Base-by-base conservation (phyloP, 495 filamentous ascomycete genomes). In the Friedmanniomyces endolithicus region DNA sequence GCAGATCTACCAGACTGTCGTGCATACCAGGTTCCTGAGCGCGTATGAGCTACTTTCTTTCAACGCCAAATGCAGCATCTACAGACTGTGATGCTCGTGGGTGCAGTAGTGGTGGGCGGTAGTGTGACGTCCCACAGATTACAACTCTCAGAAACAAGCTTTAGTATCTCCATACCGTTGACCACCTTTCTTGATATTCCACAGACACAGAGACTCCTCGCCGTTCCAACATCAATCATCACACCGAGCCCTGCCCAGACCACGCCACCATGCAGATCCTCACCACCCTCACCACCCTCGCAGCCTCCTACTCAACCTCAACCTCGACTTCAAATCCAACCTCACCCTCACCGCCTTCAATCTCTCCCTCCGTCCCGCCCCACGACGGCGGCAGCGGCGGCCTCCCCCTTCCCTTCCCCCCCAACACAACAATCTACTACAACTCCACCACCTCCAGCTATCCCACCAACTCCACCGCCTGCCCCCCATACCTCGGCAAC, bases 401-500 rank as follows among this genome's bases (percentile, higher is more conserved):
- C 19, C 6, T 31, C 25, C 19, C 11, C 25, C 39, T 6, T 8
- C 52, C 31, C 9, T 45, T 34, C 25, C 52, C 52, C 16, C 25
- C 14, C 41, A 54, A 31, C 41, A 54, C 43, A 27, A 54, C 39
- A n/a, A 19, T 1, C 52, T 54, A 45, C 52, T 54, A 46, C 52
- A 3, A 27, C 4, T 8, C 33, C 33, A n/a, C n/a, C 27, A 31
- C 9, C 27, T 37, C 39, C 52, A 7, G 23, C 33, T 24, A 6
- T 22, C 12, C 37, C 7, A 11, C 3, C 52, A 19, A 54, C 22
- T 11, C 12, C 7, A 14, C 37, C 3, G 16, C 16, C 6, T 54
- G 52, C 22, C 14, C 4, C 19, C 20, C 46, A 11, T 6, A 2
- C 52, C 20, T 45, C 23, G 52, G 39, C 52, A 45, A 16, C 25